phyloP scores from a whole-genome alignment of 352 stramenopile genomes.

The Globisporangium abappressorium region DNA sequence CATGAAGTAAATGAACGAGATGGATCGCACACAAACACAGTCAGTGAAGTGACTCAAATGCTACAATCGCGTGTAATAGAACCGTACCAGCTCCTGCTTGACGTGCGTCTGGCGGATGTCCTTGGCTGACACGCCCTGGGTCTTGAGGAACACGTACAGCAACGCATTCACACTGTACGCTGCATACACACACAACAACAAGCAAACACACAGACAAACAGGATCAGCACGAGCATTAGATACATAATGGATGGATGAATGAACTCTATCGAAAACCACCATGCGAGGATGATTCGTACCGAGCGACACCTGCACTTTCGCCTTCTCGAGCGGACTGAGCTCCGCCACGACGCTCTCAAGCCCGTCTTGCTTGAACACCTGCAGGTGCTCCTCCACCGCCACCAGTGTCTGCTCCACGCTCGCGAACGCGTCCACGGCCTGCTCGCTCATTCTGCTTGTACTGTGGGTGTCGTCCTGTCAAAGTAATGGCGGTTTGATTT shows the following conservation, averaged over 20 bases:
- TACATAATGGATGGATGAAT: neutral
- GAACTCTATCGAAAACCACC: neutral
- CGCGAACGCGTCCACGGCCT: conserved; percentile 57
- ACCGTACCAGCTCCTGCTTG: conserved; percentile 78
- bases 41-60: too few species aligned
- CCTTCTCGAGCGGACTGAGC: conserved; percentile 66
- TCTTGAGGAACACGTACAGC: conserved; percentile 87
- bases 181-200: conserved; percentile 18
- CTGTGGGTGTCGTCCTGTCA: neutral
- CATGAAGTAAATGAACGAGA: too few species aligned
- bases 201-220: neutral
- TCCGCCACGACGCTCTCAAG: conserved; percentile 59
- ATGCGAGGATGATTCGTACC: conserved; percentile 28
- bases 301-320: conserved; percentile 82
- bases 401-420: conserved; percentile 79
- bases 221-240: neutral
- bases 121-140: conserved; percentile 82
- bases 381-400: conserved; percentile 69
- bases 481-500: neutral
- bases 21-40: too few species aligned
- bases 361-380: conserved; percentile 48
- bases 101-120: conserved; percentile 88
- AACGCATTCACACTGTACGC: conserved; percentile 86
- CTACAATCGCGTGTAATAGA: too few species aligned
- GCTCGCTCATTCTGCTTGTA: conserved; percentile 43